Conservation (phyloP, 176 grass and related monocot species). For the Cenchrus fungigraminus region DNA sequence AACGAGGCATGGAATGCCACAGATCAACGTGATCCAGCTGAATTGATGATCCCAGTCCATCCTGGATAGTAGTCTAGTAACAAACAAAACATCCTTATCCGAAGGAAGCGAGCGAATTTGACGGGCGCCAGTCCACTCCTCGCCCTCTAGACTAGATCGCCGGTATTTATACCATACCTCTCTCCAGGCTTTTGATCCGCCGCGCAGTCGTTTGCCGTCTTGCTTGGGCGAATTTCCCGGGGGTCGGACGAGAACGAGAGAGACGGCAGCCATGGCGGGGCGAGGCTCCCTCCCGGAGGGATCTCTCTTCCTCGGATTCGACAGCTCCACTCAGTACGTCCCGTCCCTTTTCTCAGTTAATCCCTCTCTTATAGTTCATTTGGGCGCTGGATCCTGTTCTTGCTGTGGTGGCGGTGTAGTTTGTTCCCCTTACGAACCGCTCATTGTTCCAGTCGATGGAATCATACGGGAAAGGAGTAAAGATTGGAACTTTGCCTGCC, state of each 20-base stretch:
- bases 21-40: too few species aligned
- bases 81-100: constrained; percentile 16
- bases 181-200: not conserved
- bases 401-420: not conserved
- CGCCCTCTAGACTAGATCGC: not conserved
- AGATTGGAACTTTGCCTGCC: not conserved
- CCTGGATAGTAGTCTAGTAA: not conserved
- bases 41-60: not conserved
- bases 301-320: constrained; percentile 86
- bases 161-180: not conserved
- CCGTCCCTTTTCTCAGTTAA: not conserved
- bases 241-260: not conserved
- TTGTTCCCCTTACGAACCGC: not conserved
- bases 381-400: not conserved
- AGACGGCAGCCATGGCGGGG: constrained; percentile 42
- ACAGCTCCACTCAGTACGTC: constrained; percentile 94
- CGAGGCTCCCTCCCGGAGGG: constrained; percentile 66
- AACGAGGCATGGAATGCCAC: too few species aligned
- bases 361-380: not conserved
- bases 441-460: not conserved
- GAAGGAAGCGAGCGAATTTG: not conserved
- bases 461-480: not conserved
- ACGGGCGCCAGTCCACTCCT: not conserved
- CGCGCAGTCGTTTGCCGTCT: not conserved
- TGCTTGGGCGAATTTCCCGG: not conserved